These are phyloP conservation scores for Pseudogymnoascus sp. DNA, from an alignment of 2,329 filamentous ascomycete species.

Conservation along the genomic window DNA sequence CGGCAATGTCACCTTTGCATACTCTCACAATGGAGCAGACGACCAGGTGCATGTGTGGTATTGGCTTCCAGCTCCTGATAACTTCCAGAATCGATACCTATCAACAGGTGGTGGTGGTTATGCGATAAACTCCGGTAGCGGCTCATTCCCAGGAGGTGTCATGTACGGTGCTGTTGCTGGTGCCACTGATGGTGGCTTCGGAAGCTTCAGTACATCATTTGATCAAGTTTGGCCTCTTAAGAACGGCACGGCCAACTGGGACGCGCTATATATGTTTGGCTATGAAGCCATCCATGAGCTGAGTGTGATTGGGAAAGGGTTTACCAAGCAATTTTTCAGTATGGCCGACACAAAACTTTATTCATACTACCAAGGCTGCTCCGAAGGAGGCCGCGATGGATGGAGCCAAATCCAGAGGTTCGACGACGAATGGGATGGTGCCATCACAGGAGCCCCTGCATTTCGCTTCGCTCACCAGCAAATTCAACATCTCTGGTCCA, in stretches of 20 bases:
- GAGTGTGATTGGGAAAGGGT: conserved; percentile 35
- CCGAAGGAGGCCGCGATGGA: conserved; percentile 42
- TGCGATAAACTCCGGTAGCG: conserved; percentile 33
- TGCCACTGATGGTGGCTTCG: conserved; percentile 43
- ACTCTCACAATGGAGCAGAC: conserved; percentile 35
- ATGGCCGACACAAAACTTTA: conserved; percentile 26
- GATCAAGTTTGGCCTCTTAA: conserved; percentile 32
- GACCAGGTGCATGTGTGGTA: conserved; percentile 32
- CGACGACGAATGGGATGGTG: conserved; percentile 37
- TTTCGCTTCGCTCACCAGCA: conserved; percentile 40
- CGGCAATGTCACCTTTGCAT: conserved; percentile 40
- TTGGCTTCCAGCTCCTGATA: conserved; percentile 35
- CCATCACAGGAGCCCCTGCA: conserved; percentile 38
- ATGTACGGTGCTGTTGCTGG: conserved; percentile 41
- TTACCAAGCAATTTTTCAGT: conserved; percentile 36
- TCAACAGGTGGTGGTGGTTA: conserved; percentile 39
- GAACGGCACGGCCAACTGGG: conserved; percentile 34
- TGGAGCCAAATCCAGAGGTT: conserved; percentile 37
- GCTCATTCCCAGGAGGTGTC: conserved; percentile 33
- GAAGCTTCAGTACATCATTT: conserved; percentile 35
- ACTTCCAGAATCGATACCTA: conserved; percentile 40
- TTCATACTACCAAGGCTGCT: conserved; percentile 46
- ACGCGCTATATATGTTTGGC: conserved; percentile 32
- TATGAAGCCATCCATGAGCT: conserved; percentile 33
- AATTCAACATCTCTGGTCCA: conserved; percentile 33